A percentile compares a stretch with the other conserved stretches of the same genome.
These are phyloP conservation scores for Penicillium sp. DNA, from an alignment of 2,329 filamentous ascomycete species.

Conservation along the genomic window DNA sequence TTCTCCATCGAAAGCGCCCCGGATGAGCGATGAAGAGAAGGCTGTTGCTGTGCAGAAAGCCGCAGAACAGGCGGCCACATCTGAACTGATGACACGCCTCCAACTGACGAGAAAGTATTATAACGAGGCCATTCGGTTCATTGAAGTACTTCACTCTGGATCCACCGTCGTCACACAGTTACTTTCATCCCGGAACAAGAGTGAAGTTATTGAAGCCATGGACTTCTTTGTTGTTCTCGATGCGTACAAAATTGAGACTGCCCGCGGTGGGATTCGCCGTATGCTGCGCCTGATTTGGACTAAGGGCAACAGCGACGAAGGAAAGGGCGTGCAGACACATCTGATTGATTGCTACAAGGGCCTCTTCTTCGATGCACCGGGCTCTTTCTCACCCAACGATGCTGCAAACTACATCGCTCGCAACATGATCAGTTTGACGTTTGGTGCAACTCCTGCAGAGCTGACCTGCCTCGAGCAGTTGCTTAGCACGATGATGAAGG, in stretches of 20 bases:
- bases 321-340: conserved; percentile 95
- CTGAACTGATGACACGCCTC: conserved; percentile 82
- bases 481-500: conserved; percentile 96
- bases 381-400: conserved; percentile 81
- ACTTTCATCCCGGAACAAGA: conserved; percentile 93
- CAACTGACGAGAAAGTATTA: conserved; percentile 89
- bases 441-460: conserved; percentile 90
- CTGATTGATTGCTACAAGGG: conserved; percentile 95
- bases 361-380: conserved; percentile 93
- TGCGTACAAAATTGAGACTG: conserved; percentile 92
- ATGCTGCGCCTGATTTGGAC: conserved; percentile 99
- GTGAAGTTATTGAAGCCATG: conserved; percentile 97
- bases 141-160: conserved; percentile 82
- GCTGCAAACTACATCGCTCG: conserved; percentile 92
- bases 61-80: conserved; percentile 81
- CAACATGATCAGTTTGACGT: conserved; percentile 99
- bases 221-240: conserved; percentile 96
- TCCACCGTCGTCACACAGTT: conserved; percentile 81
- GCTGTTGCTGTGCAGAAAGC: conserved; percentile 72
- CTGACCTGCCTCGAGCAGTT: conserved; percentile 93
- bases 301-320: conserved; percentile 98
- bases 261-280: conserved; percentile 84
- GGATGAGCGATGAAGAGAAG: conserved; percentile 78
- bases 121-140: conserved; percentile 88
- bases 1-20: conserved; percentile 62